Conservation (phyloP, 768 basidiomycete genomes). For the Leccinum aurantiacum region DNA sequence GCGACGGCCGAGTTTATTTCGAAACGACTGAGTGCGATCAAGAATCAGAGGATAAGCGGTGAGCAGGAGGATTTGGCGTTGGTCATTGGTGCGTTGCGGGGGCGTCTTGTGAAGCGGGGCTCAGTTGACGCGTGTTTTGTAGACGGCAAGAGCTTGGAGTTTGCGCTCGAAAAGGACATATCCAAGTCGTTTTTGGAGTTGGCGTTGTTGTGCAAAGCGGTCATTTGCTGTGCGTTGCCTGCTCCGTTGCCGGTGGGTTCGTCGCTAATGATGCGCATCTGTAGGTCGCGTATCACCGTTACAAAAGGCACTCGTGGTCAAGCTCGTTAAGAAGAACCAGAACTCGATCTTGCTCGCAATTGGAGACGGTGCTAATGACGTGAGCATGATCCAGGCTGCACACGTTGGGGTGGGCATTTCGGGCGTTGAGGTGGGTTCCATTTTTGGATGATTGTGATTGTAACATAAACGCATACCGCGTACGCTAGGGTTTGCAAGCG, state of each 20-base stretch:
- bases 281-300: slow-evolving; percentile 91
- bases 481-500: slow-evolving; percentile 85
- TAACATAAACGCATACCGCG: neutral
- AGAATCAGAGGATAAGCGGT: slow-evolving; percentile 86
- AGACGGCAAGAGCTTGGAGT: slow-evolving; percentile 96
- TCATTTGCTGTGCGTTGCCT: slow-evolving; percentile 79
- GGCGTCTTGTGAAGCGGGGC: neutral
- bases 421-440: slow-evolving; percentile 77
- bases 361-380: slow-evolving; percentile 97
- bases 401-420: slow-evolving; percentile 98
- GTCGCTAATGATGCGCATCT: neutral
- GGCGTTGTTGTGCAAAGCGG: slow-evolving; percentile 97
- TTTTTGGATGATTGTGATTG: neutral
- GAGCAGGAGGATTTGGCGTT: slow-evolving; percentile 95
- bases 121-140: neutral
- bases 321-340: slow-evolving; percentile 97
- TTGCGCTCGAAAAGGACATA: slow-evolving; percentile 90
- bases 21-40: slow-evolving; percentile 89
- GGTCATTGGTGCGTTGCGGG: slow-evolving; percentile 71
- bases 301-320: slow-evolving; percentile 97
- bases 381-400: slow-evolving; percentile 99
- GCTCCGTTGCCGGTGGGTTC: fast-evolving
- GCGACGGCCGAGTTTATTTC: slow-evolving; percentile 85
- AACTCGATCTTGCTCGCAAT: slow-evolving; percentile 94
- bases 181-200: slow-evolving; percentile 90